Evolutionary conservation across 192 early-diverging fungal species (phyloP), one percentile per base, ranked within the genome.

Genomic region (Coemansia sp.): DNA sequence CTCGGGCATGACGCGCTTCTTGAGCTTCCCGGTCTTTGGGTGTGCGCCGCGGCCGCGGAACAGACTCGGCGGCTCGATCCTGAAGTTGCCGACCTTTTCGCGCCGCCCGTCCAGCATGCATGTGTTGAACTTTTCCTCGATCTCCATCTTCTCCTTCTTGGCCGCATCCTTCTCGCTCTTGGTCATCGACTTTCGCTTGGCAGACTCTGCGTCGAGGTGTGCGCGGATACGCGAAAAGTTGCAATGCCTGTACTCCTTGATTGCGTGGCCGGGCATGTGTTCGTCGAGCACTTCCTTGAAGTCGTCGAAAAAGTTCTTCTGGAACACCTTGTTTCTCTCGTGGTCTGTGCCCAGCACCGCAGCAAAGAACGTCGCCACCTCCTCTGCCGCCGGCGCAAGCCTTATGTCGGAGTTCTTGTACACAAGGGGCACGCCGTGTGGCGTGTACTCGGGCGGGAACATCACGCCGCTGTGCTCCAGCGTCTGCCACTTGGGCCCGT

Each of bases 11-110:
- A 99, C 94, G n/a, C 96, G 88, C 45, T 71, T 70, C 90, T 98
- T 98, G 62, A 96, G 83, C 49, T 65, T 85, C 33, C 96, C 96
- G 0, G 93, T 95, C 80, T 96, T 95, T 19, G 96, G 96, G 70
- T 99, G 96, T 49, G 90, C 88, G 34, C 96, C 96, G 55, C 97
- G 90, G n/a, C 97, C 97, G 70, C 94, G 89, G 84, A 99, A 99
- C 59, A 99, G 78, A 43, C 88, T 89, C 25, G 97, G 97, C 42
- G 97, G 97, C 83, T 99, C 97, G 74, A 97, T 96, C 22, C 94
- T 76, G 77, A 90, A 99, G 84, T 97, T 98, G 20, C 97, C 97
- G 40, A 99, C 91, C 72, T 98, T 97, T 77, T 99, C 95, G 69
- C 92, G 95, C 23, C 93, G 85, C 2, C 93, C 93, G 70, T 99